Evolutionary conservation across 768 basidiomycete genomes (phyloP).

Genomic region (Hygrophoropsis aurantiaca): DNA sequence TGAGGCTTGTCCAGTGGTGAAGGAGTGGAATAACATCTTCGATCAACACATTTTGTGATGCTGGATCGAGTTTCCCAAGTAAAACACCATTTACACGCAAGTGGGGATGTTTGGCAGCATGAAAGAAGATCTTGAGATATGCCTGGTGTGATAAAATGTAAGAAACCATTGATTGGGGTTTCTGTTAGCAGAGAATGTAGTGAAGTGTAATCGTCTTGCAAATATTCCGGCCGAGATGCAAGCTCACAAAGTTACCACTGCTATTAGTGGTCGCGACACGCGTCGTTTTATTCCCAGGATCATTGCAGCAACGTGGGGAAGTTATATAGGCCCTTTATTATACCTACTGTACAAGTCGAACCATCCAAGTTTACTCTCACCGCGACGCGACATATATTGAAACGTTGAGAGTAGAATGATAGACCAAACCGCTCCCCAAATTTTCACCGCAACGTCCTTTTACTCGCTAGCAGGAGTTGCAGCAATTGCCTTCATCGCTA

Average conservation of each 20-base stretch:
- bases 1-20: constrained; percentile 83
- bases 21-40: constrained; percentile 73
- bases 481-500: constrained; percentile 49
- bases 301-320: too few species aligned
- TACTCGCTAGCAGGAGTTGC: constrained; percentile 64
- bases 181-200: neutral
- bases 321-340: too few species aligned
- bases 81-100: constrained; percentile 75
- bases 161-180: constrained; percentile 33
- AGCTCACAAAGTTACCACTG: too few species aligned
- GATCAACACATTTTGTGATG: constrained; percentile 42
- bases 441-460: constrained; percentile 62
- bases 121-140: constrained; percentile 74
- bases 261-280: too few species aligned
- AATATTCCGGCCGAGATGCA: constrained; percentile 28
- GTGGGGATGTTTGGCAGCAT: constrained; percentile 80
- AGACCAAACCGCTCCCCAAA: constrained; percentile 9
- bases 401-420: too few species aligned
- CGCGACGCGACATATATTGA: too few species aligned
- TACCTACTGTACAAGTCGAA: too few species aligned
- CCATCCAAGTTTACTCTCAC: too few species aligned
- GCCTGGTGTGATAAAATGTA: constrained; percentile 62
- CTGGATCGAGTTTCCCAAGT: constrained; percentile 47
- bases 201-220: constrained; percentile 19
- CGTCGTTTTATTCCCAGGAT: too few species aligned